phyloP scores from a whole-genome alignment of 2,329 filamentous ascomycete genomes.

The Elsinoe perseae region DNA sequence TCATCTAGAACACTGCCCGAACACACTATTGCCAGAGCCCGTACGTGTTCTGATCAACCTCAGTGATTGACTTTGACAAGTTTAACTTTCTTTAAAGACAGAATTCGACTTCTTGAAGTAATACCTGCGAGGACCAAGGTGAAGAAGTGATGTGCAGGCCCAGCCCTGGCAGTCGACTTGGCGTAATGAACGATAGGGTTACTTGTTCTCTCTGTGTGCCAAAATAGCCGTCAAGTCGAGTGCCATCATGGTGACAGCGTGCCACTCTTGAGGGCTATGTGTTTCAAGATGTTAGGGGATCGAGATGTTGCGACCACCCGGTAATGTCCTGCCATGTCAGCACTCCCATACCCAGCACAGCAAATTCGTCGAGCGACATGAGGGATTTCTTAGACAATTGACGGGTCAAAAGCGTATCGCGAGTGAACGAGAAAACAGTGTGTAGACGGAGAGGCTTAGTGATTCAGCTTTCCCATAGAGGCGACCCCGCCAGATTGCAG shows the following conservation, averaged over 20 bases:
- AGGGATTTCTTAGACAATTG: neutral
- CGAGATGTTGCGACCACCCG: neutral
- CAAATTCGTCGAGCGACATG: neutral
- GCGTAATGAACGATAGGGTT: constrained; percentile 1
- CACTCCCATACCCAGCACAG: neutral
- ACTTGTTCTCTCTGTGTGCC: neutral
- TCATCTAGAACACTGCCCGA: neutral
- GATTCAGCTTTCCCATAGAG: neutral
- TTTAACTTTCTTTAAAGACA: neutral
- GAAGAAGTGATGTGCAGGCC: constrained; percentile 11
- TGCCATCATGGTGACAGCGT: neutral
- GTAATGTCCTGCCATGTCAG: neutral
- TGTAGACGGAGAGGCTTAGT: neutral
- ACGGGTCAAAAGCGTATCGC: constrained; percentile 2
- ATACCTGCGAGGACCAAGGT: neutral
- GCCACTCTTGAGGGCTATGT: neutral
- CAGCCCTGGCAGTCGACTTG: constrained; percentile 5
- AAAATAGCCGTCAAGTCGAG: neutral
- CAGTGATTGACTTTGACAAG: neutral
- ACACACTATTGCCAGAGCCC: neutral
- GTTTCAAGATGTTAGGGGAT: neutral
- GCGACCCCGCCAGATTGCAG: constrained; percentile 5
- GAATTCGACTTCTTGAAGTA: neutral
- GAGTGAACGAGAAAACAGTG: neutral
- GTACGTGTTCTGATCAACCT: neutral